Percentiles rank a stretch among this genome's conserved stretches.
Conservation (phyloP, 345 rosid genomes). For the Bretschneidera sinensis region DNA sequence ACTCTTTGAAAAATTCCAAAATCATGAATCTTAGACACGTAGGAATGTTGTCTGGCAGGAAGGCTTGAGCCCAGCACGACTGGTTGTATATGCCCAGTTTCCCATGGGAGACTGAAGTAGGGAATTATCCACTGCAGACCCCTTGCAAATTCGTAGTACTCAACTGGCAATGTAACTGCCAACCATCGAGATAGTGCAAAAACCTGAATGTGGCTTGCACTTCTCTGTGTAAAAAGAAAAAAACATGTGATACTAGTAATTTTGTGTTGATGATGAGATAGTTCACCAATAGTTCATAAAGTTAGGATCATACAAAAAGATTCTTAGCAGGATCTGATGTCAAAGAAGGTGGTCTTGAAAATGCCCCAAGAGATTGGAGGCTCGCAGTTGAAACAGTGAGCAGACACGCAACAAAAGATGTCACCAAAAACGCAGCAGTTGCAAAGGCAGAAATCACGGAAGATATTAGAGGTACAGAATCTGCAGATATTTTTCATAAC, state of each 20-base stretch:
- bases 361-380: constrained; percentile 68
- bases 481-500: constrained; percentile 34
- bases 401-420: constrained; percentile 59
- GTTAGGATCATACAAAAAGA: constrained; percentile 59
- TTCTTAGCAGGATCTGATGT: constrained; percentile 67
- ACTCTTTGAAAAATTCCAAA: constrained; percentile 17
- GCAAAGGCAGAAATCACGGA: constrained; percentile 40
- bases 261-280: background rate
- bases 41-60: constrained; percentile 38
- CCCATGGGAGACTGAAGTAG: constrained; percentile 92
- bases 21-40: constrained; percentile 25
- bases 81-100: constrained; percentile 44
- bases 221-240: constrained; percentile 57
- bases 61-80: constrained; percentile 56
- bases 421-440: constrained; percentile 48
- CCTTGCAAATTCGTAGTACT: constrained; percentile 67
- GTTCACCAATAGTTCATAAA: background rate
- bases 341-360: constrained; percentile 51
- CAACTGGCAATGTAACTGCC: constrained; percentile 60
- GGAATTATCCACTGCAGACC: constrained; percentile 85
- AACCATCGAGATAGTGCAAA: constrained; percentile 90
- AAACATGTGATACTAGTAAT: constrained; percentile 2
- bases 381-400: constrained; percentile 76
- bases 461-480: constrained; percentile 60
- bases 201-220: constrained; percentile 79